These are phyloP conservation scores for Triangularia setosa DNA, from an alignment of 2,329 filamentous ascomycete genomes.

Conservation along the genomic window DNA sequence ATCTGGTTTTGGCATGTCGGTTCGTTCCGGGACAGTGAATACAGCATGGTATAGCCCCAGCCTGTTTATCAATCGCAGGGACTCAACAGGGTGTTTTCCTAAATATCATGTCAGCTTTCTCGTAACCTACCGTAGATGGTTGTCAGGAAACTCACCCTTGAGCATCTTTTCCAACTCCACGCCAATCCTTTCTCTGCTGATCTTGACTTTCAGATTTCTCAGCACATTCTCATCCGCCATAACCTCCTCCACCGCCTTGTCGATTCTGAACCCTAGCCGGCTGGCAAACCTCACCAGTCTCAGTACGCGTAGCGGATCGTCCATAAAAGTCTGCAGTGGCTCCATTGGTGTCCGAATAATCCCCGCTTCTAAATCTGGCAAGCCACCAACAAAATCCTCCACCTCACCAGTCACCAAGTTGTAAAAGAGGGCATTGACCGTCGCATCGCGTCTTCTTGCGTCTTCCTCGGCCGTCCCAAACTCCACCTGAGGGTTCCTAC, in stretches of 20 bases:
- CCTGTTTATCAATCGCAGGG: conserved; percentile 62
- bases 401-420: conserved; percentile 76
- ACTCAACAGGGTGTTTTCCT: conserved; percentile 57
- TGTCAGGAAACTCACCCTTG: conserved; percentile 47
- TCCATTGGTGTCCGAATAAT: conserved; percentile 83
- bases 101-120: conserved; percentile 6
- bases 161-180: conserved; percentile 91
- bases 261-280: conserved; percentile 74
- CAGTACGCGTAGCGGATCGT: conserved; percentile 84
- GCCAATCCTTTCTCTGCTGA: conserved; percentile 85
- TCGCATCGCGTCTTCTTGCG: conserved; percentile 83
- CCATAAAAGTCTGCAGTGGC: conserved; percentile 87
- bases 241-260: conserved; percentile 59
- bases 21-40: conserved; percentile 64
- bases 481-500: conserved; percentile 85
- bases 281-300: conserved; percentile 88
- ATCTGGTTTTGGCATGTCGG: conserved; percentile 52
- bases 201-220: conserved; percentile 76
- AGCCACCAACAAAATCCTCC: conserved; percentile 81
- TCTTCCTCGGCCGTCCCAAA: conserved; percentile 92
- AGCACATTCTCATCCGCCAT: conserved; percentile 82
- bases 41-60: conserved; percentile 68
- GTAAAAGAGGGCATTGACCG: conserved; percentile 93
- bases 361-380: conserved; percentile 67
- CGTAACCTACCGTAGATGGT: neutral